Evolutionary conservation across 2,329 filamentous ascomycete species (phyloP).

Genomic region (Domatiomyces catenatus): DNA sequence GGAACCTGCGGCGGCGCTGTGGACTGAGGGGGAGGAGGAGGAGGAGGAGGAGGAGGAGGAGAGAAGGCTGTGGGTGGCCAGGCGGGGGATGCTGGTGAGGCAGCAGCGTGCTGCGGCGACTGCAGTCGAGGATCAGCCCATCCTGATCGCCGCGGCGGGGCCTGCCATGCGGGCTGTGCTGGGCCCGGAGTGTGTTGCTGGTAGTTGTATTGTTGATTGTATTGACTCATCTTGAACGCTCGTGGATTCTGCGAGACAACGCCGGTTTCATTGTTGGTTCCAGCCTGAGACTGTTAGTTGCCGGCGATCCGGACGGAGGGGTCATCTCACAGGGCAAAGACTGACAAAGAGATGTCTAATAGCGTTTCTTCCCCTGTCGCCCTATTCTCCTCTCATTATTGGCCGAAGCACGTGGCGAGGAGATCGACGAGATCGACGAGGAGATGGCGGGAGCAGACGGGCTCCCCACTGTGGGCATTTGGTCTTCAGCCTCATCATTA

Average conservation of each 20-base stretch:
- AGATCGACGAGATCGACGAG: too few species aligned
- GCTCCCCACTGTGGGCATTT: too few species aligned
- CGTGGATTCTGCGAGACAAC: background rate
- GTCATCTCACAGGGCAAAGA: background rate
- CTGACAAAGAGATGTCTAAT: background rate
- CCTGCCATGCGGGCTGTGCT: slow-evolving; percentile 16
- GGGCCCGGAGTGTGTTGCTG: slow-evolving; percentile 14
- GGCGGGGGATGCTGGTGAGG: slow-evolving; percentile 6
- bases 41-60: slow-evolving; percentile 4
- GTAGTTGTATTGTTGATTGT: slow-evolving; percentile 13
- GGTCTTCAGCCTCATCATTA: too few species aligned
- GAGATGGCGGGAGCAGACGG: too few species aligned
- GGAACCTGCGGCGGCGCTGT: slow-evolving; percentile 4
- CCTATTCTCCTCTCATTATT: too few species aligned
- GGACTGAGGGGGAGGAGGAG: slow-evolving; percentile 10
- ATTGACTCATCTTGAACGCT: slow-evolving; percentile 4
- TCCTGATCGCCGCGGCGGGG: slow-evolving; percentile 12
- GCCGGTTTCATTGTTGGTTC: background rate
- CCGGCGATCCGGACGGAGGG: background rate
- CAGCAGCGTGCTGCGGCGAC: background rate
- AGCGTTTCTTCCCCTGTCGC: background rate
- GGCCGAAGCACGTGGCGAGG: too few species aligned
- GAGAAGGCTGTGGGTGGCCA: slow-evolving; percentile 3
- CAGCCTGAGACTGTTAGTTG: background rate
- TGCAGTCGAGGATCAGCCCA: slow-evolving; percentile 15